phyloP scores from a whole-genome alignment of 2,329 filamentous ascomycete genomes.

The Talaromyces sp. region DNA sequence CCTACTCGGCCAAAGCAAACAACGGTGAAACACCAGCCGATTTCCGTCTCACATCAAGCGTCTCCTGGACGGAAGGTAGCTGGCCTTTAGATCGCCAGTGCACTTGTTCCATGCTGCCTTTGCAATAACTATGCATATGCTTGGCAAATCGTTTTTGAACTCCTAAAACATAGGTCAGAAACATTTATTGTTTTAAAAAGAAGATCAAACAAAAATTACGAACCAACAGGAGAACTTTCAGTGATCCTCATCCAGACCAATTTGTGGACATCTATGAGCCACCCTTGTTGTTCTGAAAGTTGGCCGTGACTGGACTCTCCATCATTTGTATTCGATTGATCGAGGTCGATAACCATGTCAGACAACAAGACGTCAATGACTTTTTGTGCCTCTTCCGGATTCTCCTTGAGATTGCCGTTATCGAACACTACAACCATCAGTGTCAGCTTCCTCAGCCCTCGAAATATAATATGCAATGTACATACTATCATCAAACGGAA shows the following conservation, averaged over 20 bases:
- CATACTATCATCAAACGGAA: conserved; percentile 5
- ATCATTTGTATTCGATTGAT: neutral
- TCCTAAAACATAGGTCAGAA: conserved; percentile 5
- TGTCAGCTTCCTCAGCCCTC: neutral
- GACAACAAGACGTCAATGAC: conserved; percentile 20
- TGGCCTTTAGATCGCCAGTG: conserved; percentile 12
- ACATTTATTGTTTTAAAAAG: neutral
- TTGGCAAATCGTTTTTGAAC: conserved; percentile 14
- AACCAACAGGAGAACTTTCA: conserved; percentile 2
- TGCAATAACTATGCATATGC: conserved; percentile 16
- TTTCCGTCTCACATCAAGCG: conserved; percentile 15
- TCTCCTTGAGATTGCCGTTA: conserved; percentile 24
- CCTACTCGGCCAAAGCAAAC: conserved; percentile 20
- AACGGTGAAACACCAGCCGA: conserved; percentile 19
- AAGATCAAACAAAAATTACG: neutral
- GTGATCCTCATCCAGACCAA: conserved; percentile 21
- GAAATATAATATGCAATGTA: neutral
- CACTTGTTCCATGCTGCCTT: conserved; percentile 16
- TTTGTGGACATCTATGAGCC: conserved; percentile 25
- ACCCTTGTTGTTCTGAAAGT: conserved; percentile 12
- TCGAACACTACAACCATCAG: conserved; percentile 21
- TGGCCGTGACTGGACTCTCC: neutral
- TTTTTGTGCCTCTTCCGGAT: conserved; percentile 18
- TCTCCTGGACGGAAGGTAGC: conserved; percentile 15
- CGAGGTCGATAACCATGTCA: conserved; percentile 8